A percentile compares a stretch with the other conserved stretches of the same genome.
Conservation (phyloP, 2,329 filamentous ascomycete genomes). For the Fusarium torulosum region DNA sequence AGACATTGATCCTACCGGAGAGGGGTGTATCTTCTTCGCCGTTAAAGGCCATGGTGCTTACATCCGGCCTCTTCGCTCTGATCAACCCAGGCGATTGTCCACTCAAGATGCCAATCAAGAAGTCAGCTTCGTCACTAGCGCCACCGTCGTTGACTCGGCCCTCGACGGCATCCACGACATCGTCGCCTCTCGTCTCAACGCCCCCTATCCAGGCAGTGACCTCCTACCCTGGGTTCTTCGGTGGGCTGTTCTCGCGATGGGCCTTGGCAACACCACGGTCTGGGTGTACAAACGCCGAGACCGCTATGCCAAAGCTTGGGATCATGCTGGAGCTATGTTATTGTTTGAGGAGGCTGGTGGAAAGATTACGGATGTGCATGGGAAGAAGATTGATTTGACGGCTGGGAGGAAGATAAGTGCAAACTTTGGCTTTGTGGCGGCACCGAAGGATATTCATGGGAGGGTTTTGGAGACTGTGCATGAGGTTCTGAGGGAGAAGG, state of each 20-base stretch:
- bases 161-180: constrained; percentile 61
- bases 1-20: constrained; percentile 57
- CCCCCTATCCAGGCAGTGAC: constrained; percentile 62
- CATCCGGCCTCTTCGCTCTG: constrained; percentile 55
- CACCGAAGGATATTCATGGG: constrained; percentile 59
- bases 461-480: constrained; percentile 75
- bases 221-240: constrained; percentile 69
- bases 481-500: constrained; percentile 71
- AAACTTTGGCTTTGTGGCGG: constrained; percentile 70
- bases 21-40: constrained; percentile 65
- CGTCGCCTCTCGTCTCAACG: constrained; percentile 58
- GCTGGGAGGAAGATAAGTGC: constrained; percentile 61
- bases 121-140: constrained; percentile 62
- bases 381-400: constrained; percentile 62
- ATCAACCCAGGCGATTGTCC: constrained; percentile 51
- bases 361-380: constrained; percentile 66
- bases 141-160: constrained; percentile 61
- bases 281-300: constrained; percentile 67
- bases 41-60: constrained; percentile 63
- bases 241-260: constrained; percentile 66
- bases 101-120: constrained; percentile 46
- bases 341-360: constrained; percentile 69
- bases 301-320: constrained; percentile 68
- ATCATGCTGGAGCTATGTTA: constrained; percentile 71
- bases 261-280: constrained; percentile 65